These are phyloP conservation scores for Cetraspora pellucida DNA, from an alignment of 192 early-diverging fungal species.

Conservation along the genomic window DNA sequence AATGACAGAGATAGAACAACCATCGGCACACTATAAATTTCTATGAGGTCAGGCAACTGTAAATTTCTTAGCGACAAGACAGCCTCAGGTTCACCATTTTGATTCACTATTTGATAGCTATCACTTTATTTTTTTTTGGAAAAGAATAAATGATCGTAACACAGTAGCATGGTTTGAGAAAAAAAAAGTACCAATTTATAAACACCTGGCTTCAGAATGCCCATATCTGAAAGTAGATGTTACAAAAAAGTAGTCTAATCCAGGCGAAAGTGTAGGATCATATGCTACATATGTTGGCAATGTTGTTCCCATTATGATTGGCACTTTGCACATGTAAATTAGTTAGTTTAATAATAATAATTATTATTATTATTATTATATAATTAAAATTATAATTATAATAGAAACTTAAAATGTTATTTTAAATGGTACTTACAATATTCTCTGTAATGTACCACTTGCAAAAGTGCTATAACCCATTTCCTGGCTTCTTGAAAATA, in stretches of 20 bases:
- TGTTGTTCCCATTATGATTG: background rate
- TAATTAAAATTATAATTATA: no score
- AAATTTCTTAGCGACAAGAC: background rate
- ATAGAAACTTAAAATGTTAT: no score
- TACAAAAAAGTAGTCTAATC: background rate
- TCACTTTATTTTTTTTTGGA: background rate
- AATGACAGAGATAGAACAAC: background rate
- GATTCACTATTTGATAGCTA: background rate
- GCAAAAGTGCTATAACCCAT: slow-evolving; percentile 13
- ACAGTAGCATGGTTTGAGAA: no score
- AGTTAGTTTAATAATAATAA: background rate
- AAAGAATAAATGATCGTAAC: no score
- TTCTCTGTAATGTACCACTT: background rate
- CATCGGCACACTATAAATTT: background rate
- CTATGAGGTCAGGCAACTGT: background rate
- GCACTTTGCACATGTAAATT: background rate
- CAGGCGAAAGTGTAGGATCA: background rate
- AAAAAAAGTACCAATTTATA: background rate
- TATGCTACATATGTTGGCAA: background rate
- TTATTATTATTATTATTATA: background rate
- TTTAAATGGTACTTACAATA: background rate
- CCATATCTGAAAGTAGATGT: slow-evolving; percentile 2
- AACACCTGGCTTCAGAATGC: slow-evolving; percentile 1
- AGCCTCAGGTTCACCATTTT: background rate
- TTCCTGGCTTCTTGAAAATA: slow-evolving; percentile 31